phyloP scores from a whole-genome alignment of 2,329 filamentous ascomycete genomes.

The Penicillium sp. region DNA sequence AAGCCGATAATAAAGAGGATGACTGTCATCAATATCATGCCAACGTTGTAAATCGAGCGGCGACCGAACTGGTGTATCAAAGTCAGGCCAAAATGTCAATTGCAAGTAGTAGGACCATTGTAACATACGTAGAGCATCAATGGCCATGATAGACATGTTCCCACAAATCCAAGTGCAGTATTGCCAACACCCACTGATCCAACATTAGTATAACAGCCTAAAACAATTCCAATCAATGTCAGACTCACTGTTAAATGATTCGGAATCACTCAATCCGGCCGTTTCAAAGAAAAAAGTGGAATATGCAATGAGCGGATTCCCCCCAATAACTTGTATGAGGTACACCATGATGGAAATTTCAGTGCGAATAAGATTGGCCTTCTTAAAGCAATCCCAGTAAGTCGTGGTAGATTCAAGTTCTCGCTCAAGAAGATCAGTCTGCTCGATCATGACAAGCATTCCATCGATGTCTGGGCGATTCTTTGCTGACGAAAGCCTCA shows the following conservation, averaged over 20 bases:
- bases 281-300: constrained; percentile 38
- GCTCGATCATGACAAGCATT: constrained; percentile 34
- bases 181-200: constrained; percentile 26
- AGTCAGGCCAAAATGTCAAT: constrained; percentile 28
- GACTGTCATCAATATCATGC: constrained; percentile 40
- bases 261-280: constrained; percentile 34
- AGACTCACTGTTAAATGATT: constrained; percentile 40
- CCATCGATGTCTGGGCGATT: constrained; percentile 38
- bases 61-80: constrained; percentile 34
- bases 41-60: constrained; percentile 40
- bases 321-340: constrained; percentile 38
- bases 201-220: constrained; percentile 27
- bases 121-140: constrained; percentile 38
- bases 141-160: constrained; percentile 38
- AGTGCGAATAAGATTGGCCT: constrained; percentile 40
- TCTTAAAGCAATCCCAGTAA: constrained; percentile 41
- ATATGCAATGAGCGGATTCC: constrained; percentile 34
- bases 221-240: constrained; percentile 38
- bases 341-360: constrained; percentile 41
- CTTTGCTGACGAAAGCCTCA: constrained; percentile 38
- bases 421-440: constrained; percentile 40
- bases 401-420: constrained; percentile 37
- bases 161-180: constrained; percentile 36
- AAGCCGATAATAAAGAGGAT: constrained; percentile 36
- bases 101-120: constrained; percentile 15